Base-by-base conservation (phyloP, 208 protist genomes). In the Acanthamoeba lenticulata region DNA sequence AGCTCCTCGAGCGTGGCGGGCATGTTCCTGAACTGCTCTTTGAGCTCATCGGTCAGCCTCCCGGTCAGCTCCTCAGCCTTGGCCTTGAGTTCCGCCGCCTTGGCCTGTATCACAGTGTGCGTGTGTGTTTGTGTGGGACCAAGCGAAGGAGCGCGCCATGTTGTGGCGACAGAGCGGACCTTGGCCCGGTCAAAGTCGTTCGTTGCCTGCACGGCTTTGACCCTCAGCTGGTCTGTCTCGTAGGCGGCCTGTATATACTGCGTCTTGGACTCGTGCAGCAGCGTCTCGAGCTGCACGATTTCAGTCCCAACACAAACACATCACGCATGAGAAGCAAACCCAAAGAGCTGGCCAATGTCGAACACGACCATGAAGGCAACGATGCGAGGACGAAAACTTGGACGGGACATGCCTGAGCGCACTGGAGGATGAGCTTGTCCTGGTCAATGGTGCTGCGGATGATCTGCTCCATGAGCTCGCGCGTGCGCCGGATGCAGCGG, bases 1-100 rank as follows among this genome's bases (percentile, higher is more conserved):
- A 96, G 74, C 32, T 96, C 95, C 1, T 96, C 90, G 19, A 95
- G 21, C 4, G 69, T 67, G 52, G 55, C 36, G 1, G 45, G 77
- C 4, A 96, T 34, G 11, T 29, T 0, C 32, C n/a, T 17, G 34
- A 95, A 92, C 9, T 74, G 4, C 0, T 32, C 36, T 21, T 81
- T 77, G 3, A 92, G 0, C 21, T 95, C 94, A 1, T n/a, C 13
- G 24, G 67, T 79, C 32, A 92, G 0, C 49, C 57, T 40, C 1
- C 13, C 83, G 38, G 72, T 32, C 24, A 77, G 17, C 42, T 34
- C 60, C 2, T 92, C 62, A 38, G 60, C 91, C 11, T 79, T 69
- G n/a, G 13, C 24, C 42, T 83, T 89, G 21, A 52, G 40, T 32
- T 47, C 27, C 36, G 19, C 79, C 0, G 86, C 69, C 0, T 21